Conservation (phyloP, 352 stramenopile genomes). For the Phytophthora rubi region DNA sequence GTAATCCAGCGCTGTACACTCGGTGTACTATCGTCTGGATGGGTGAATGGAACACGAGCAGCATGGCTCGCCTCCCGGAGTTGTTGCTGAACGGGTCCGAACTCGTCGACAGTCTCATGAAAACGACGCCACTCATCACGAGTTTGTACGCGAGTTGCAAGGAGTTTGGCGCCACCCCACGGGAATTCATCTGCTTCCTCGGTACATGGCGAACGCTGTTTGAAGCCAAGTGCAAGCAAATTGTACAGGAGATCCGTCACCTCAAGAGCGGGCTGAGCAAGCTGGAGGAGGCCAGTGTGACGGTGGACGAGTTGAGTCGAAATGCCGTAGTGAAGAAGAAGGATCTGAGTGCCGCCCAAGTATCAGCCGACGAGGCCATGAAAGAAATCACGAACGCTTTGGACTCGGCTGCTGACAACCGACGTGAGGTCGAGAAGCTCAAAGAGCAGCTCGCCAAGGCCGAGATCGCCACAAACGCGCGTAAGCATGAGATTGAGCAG, state of each 20-base stretch:
- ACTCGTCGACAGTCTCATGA: constrained; percentile 61
- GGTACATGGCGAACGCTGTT: constrained; percentile 82
- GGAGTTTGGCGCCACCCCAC: constrained; percentile 73
- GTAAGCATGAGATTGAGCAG: constrained; percentile 94
- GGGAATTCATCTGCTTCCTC: constrained; percentile 89
- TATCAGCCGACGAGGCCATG: constrained; percentile 93
- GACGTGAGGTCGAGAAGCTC: constrained; percentile 92
- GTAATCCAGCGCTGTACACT: constrained; percentile 94
- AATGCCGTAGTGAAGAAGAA: constrained; percentile 91
- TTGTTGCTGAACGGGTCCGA: constrained; percentile 68
- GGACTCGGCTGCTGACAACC: constrained; percentile 86
- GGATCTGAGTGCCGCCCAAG: constrained; percentile 87
- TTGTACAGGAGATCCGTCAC: constrained; percentile 89
- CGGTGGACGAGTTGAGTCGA: constrained; percentile 91
- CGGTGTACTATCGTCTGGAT: constrained; percentile 94
- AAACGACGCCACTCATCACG: constrained; percentile 62
- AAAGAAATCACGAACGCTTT: constrained; percentile 95
- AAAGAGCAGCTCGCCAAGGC: constrained; percentile 91
- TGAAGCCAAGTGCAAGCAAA: constrained; percentile 78
- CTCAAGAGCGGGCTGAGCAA: constrained; percentile 92
- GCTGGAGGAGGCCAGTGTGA: constrained; percentile 89
- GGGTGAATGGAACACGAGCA: constrained; percentile 86
- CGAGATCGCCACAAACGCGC: constrained; percentile 88
- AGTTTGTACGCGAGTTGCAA: constrained; percentile 75
- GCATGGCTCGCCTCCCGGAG: constrained; percentile 81